A percentile compares a stretch with the other conserved stretches of the same genome.
Evolutionary conservation across 1,284 basidiomycete genomes (phyloP).

Genomic region (Melampsora americana): DNA sequence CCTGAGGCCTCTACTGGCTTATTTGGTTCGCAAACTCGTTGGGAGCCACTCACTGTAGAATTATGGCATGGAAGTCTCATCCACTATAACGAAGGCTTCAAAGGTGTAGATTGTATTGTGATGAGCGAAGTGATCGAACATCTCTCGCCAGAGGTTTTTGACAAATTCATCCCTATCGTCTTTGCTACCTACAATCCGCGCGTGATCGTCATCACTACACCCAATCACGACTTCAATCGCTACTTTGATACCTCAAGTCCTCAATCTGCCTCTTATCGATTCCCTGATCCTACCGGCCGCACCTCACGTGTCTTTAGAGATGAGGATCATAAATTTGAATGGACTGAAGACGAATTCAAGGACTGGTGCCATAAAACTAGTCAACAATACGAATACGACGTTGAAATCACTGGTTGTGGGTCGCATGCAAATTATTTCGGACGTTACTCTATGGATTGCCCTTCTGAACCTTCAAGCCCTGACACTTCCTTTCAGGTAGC

Average conservation of each 20-base stretch:
- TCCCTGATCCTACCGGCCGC: conserved; percentile 32
- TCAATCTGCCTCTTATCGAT: background rate
- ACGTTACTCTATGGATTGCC: background rate
- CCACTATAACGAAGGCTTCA: conserved; percentile 14
- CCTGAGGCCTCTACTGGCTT: background rate
- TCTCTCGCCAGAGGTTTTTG: conserved; percentile 16
- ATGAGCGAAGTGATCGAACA: conserved; percentile 43
- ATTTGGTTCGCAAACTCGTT: background rate
- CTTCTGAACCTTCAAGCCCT: background rate
- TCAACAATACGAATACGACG: conserved; percentile 20
- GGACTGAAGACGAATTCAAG: conserved; percentile 25
- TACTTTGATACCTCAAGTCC: conserved; percentile 14
- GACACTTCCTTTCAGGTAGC: background rate
- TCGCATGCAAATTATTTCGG: conserved; percentile 31
- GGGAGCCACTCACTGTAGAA: conserved; percentile 35
- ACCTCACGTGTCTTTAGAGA: conserved; percentile 32
- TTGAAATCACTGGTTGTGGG: conserved; percentile 33
- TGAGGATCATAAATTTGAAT: conserved; percentile 40
- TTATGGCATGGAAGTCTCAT: conserved; percentile 25
- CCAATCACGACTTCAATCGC: conserved; percentile 40
- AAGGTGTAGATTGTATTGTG: conserved; percentile 28
- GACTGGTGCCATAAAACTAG: conserved; percentile 10
- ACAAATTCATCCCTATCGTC: conserved; percentile 5
- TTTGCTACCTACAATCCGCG: conserved; percentile 21
- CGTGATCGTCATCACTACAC: conserved; percentile 34